Conservation (phyloP, 352 stramenopile species). For the Pythium volutum region DNA sequence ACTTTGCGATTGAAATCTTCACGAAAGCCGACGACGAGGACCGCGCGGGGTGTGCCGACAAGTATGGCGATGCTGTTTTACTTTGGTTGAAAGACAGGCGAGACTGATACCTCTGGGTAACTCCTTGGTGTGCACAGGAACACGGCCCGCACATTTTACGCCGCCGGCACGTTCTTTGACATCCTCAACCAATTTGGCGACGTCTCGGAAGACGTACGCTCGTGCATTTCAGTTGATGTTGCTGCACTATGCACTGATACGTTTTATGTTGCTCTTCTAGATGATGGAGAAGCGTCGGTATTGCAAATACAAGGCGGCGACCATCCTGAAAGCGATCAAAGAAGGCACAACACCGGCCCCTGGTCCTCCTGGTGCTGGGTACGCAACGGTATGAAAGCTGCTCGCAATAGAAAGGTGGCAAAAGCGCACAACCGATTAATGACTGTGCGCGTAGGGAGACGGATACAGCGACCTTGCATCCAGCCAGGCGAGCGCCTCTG, state of each 20-base stretch:
- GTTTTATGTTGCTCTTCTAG: constrained; percentile 17
- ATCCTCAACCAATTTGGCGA: constrained; percentile 95
- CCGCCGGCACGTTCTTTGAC: constrained; percentile 95
- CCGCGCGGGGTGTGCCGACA: constrained; percentile 83
- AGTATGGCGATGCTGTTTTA: constrained; percentile 35
- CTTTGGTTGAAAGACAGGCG: neutral
- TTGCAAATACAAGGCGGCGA: constrained; percentile 95
- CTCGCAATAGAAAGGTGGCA: neutral
- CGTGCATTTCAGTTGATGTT: neutral
- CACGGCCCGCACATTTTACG: constrained; percentile 96
- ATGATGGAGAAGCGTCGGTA: constrained; percentile 91
- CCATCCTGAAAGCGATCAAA: constrained; percentile 96
- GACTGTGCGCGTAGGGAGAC: neutral
- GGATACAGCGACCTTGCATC: neutral
- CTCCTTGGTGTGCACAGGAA: constrained; percentile 34
- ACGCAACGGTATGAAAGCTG: constrained; percentile 12
- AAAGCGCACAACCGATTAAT: neutral
- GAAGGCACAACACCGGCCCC: constrained; percentile 83
- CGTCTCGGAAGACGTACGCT: constrained; percentile 66
- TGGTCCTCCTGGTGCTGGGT: constrained; percentile 53
- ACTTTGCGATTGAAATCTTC: constrained; percentile 93
- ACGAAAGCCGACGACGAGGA: constrained; percentile 94
- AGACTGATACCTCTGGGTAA: neutral
- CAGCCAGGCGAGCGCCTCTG: neutral
- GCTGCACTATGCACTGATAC: neutral